Evolutionary conservation across 2,329 filamentous ascomycete genomes (phyloP).

Genomic region (Fusarium austroafricanum): DNA sequence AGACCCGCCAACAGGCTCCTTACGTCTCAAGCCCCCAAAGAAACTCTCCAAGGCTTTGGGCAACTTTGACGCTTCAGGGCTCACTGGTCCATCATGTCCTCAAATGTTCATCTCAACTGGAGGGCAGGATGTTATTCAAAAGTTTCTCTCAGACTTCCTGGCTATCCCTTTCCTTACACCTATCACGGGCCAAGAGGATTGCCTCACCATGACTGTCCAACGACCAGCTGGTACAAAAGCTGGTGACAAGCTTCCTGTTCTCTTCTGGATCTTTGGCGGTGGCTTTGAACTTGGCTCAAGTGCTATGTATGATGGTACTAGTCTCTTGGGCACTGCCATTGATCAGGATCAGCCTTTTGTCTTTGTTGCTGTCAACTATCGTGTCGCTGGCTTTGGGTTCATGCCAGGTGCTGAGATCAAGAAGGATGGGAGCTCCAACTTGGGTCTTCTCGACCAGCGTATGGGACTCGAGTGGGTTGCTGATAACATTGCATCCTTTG

Average conservation of each 20-base stretch:
- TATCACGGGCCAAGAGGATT: constrained; percentile 70
- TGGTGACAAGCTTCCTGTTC: constrained; percentile 69
- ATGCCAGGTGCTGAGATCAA: constrained; percentile 75
- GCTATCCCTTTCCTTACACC: constrained; percentile 68
- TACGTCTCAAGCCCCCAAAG: constrained; percentile 77
- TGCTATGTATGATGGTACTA: constrained; percentile 64
- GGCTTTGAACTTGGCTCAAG: constrained; percentile 68
- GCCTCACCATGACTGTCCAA: constrained; percentile 70
- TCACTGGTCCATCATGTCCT: constrained; percentile 71
- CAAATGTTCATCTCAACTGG: constrained; percentile 73
- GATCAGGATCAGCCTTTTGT: constrained; percentile 67
- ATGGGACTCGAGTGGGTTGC: constrained; percentile 80
- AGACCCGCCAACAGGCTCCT: constrained; percentile 71
- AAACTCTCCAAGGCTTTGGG: constrained; percentile 66
- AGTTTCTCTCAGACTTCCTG: constrained; percentile 62
- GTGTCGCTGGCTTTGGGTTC: constrained; percentile 80
- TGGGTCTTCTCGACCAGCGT: constrained; percentile 79
- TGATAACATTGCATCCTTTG: constrained; percentile 81
- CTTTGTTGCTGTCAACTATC: constrained; percentile 83
- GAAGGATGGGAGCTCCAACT: constrained; percentile 74
- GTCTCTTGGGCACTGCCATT: constrained; percentile 60
- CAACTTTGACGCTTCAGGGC: constrained; percentile 68
- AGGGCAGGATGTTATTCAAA: constrained; percentile 52
- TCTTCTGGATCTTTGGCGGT: constrained; percentile 79
- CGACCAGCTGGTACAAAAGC: constrained; percentile 67